These are phyloP conservation scores for Aspergillus proliferans DNA, from an alignment of 2,329 filamentous ascomycete genomes.

Conservation along the genomic window DNA sequence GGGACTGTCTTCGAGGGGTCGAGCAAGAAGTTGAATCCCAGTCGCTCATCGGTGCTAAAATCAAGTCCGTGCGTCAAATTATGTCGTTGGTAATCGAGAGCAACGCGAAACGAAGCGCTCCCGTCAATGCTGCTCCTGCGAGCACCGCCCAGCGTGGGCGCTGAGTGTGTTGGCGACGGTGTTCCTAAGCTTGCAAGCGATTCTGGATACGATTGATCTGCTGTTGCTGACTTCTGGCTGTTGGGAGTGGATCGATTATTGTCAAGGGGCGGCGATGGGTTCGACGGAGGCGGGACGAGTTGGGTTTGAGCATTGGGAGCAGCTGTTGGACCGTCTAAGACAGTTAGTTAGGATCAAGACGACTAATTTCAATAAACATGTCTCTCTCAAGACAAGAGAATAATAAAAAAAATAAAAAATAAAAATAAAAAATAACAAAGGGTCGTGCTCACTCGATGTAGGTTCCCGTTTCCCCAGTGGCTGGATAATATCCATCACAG, in stretches of 20 bases:
- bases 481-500: conserved; percentile 53
- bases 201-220: conserved; percentile 24
- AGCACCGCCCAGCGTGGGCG: conserved; percentile 15
- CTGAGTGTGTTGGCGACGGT: conserved; percentile 24
- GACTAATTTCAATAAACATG: not conserved
- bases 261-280: conserved; percentile 23
- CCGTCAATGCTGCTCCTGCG: conserved; percentile 18
- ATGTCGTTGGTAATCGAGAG: conserved; percentile 39
- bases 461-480: conserved; percentile 37
- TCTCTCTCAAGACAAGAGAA: not conserved
- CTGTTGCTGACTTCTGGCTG: conserved; percentile 11
- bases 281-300: conserved; percentile 11
- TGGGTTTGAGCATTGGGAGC: conserved; percentile 11
- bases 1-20: conserved; percentile 53
- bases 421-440: not conserved
- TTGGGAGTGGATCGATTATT: conserved; percentile 16
- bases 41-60: conserved; percentile 54
- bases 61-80: conserved; percentile 51
- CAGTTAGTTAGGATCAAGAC: not conserved
- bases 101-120: conserved; percentile 30
- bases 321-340: conserved; percentile 1
- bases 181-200: conserved; percentile 23
- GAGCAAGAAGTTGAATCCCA: conserved; percentile 68
- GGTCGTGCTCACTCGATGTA: conserved; percentile 4
- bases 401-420: not conserved